Evolutionary conservation across 1,139 yeast genomes (phyloP).

Genomic region (Blastobotrys persicus): DNA sequence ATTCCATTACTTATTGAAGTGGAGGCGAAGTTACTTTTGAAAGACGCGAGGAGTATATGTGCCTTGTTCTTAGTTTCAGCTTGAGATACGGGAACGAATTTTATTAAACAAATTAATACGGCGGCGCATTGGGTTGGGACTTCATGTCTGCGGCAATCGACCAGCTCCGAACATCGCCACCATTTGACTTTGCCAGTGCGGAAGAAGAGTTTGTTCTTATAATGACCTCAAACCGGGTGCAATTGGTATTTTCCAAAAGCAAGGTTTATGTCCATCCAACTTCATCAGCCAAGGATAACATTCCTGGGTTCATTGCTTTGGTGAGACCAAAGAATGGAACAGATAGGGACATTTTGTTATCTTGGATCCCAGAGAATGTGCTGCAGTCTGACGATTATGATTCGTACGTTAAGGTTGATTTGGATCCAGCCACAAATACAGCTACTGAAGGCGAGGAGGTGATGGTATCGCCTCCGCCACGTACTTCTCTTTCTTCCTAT

Average conservation of each 20-base stretch:
- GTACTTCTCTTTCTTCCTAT: constrained; percentile 56
- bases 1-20: too few species aligned
- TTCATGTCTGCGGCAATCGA: constrained; percentile 1
- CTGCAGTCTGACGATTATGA: constrained; percentile 50
- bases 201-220: not conserved
- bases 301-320: constrained; percentile 71
- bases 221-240: constrained; percentile 24
- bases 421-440: constrained; percentile 36
- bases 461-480: constrained; percentile 51
- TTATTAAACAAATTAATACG: too few species aligned
- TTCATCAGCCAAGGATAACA: constrained; percentile 66
- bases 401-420: constrained; percentile 53
- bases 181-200: constrained; percentile 4
- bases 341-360: constrained; percentile 58
- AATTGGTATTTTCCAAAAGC: constrained; percentile 40
- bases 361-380: constrained; percentile 71
- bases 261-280: constrained; percentile 76
- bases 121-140: constrained; percentile 1
- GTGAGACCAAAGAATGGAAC: constrained; percentile 52
- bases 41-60: too few species aligned
- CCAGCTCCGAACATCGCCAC: constrained; percentile 1
- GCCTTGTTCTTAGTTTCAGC: too few species aligned
- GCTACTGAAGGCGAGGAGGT: constrained; percentile 28
- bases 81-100: not conserved
- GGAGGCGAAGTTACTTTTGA: too few species aligned